These are phyloP conservation scores for Ustilago tritici DNA, from an alignment of 1,284 basidiomycete genomes.

Conservation along the genomic window DNA sequence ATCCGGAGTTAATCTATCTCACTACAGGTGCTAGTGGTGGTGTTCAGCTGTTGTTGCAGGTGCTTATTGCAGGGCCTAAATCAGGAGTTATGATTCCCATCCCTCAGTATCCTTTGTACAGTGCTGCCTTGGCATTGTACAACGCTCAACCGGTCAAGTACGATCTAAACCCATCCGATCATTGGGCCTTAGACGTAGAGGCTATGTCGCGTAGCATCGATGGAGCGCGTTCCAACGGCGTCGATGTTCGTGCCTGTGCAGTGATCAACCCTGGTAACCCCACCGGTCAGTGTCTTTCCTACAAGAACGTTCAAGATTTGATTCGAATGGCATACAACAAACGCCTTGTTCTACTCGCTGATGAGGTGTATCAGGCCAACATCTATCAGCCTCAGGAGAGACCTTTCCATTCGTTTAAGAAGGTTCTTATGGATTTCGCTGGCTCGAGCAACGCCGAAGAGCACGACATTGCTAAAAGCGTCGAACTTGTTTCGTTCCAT, in stretches of 20 bases:
- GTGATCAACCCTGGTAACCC: conserved; percentile 69
- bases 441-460: conserved; percentile 43
- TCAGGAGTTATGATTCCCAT: conserved; percentile 93
- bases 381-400: conserved; percentile 63
- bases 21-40: conserved; percentile 93
- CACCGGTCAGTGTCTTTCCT: conserved; percentile 62
- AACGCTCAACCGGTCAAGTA: conserved; percentile 87
- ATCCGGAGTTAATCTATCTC: conserved; percentile 90
- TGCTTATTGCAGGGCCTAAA: conserved; percentile 77
- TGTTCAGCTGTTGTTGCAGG: conserved; percentile 86
- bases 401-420: conserved; percentile 67
- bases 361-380: conserved; percentile 69
- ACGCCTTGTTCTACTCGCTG: conserved; percentile 64
- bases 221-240: conserved; percentile 77
- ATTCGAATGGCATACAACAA: conserved; percentile 64
- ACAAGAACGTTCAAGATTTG: conserved; percentile 62
- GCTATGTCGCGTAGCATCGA: conserved; percentile 79
- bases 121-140: conserved; percentile 89
- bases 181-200: conserved; percentile 85
- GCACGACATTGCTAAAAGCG: conserved; percentile 52
- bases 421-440: conserved; percentile 63
- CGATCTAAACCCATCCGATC: conserved; percentile 83
- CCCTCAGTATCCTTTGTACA: conserved; percentile 97
- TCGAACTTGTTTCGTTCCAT: conserved; percentile 68
- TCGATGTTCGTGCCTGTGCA: conserved; percentile 62